A percentile compares a stretch with the other conserved stretches of the same genome.
Conservation (phyloP, 2,329 filamentous ascomycete species). For the Blumeria hordei region DNA sequence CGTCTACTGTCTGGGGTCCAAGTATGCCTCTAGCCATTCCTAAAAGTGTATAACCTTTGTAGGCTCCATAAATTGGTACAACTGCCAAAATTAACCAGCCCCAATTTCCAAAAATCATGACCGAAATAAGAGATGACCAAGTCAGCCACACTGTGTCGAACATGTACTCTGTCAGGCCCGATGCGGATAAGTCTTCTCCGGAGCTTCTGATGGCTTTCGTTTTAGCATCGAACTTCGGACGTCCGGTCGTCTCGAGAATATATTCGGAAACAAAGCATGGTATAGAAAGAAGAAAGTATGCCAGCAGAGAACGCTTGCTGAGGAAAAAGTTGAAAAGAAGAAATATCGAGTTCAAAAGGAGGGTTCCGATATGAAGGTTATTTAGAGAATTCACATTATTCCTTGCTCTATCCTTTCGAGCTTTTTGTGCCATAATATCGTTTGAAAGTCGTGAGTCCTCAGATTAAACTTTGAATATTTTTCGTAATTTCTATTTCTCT, state of each 20-base stretch:
- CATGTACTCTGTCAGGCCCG: constrained; percentile 89
- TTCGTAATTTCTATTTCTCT: no score
- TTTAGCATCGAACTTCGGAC: constrained; percentile 44
- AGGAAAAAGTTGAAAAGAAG: constrained; percentile 42
- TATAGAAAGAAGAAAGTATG: constrained; percentile 47
- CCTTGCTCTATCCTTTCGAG: constrained; percentile 34
- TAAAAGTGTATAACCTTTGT: constrained; percentile 15
- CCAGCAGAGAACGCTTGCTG: constrained; percentile 34
- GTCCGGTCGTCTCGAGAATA: constrained; percentile 62
- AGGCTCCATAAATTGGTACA: constrained; percentile 13
- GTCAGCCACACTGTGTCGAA: constrained; percentile 95
- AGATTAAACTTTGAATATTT: constrained; percentile 15
- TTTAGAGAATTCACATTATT: constrained; percentile 57
- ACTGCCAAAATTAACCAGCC: constrained; percentile 37
- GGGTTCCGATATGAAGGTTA: constrained; percentile 56
- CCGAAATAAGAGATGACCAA: constrained; percentile 52
- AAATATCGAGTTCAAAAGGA: constrained; percentile 49
- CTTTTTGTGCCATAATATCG: constrained; percentile 15
- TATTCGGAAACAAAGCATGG: constrained; percentile 64
- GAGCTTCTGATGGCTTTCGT: constrained; percentile 32
- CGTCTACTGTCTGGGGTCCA: constrained; percentile 10
- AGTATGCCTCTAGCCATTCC: constrained; percentile 15
- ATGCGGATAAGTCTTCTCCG: constrained; percentile 71
- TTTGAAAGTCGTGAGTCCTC: neutral
- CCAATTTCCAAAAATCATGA: constrained; percentile 58